These are phyloP conservation scores for Cladosporium oxysporum DNA, from an alignment of 2,329 filamentous ascomycete species.

Conservation along the genomic window DNA sequence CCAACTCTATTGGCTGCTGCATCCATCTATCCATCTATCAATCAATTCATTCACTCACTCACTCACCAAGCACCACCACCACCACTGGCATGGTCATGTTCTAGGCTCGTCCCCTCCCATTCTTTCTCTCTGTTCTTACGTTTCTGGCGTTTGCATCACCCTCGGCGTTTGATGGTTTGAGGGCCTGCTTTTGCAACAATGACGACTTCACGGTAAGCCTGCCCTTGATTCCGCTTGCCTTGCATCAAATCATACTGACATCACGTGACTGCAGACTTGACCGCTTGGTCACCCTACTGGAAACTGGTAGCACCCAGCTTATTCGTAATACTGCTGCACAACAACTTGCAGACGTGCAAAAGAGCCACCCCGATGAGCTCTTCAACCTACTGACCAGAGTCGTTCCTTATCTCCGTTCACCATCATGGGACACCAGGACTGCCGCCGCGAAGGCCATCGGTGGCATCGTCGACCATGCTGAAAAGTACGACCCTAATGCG, in stretches of 20 bases:
- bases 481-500: slow-evolving; percentile 76
- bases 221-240: slow-evolving; percentile 2
- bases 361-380: slow-evolving; percentile 94
- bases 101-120: not conserved
- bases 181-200: slow-evolving; percentile 20
- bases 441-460: slow-evolving; percentile 93
- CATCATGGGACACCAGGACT: slow-evolving; percentile 94
- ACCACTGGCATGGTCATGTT: slow-evolving; percentile 1
- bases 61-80: not conserved
- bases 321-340: slow-evolving; percentile 97
- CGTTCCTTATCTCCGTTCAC: slow-evolving; percentile 91
- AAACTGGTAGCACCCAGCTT: slow-evolving; percentile 93
- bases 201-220: slow-evolving; percentile 30
- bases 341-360: slow-evolving; percentile 96
- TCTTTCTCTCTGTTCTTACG: slow-evolving; percentile 20
- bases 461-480: slow-evolving; percentile 87
- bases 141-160: slow-evolving; percentile 18
- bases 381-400: slow-evolving; percentile 93
- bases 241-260: slow-evolving; percentile 15
- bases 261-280: slow-evolving; percentile 39
- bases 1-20: not conserved
- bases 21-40: not conserved
- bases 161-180: slow-evolving; percentile 22
- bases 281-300: slow-evolving; percentile 71
- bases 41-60: not conserved